Conservation (phyloP, 2,329 filamentous ascomycete species). For the Helotiales sp. region DNA sequence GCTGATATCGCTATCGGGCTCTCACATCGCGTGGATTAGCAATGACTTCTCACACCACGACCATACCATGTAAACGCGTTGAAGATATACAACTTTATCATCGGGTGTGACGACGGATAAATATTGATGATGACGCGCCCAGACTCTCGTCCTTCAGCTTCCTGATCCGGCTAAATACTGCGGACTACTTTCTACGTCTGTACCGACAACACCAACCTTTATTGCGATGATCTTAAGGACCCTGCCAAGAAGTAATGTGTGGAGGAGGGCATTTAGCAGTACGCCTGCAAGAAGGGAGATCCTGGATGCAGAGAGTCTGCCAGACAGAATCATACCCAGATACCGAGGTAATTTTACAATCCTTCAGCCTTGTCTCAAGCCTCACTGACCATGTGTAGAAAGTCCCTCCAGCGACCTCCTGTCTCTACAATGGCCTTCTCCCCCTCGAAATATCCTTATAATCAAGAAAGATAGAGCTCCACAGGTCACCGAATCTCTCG, state of each 20-base stretch:
- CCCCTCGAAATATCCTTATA: slow-evolving; percentile 67
- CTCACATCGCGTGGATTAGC: slow-evolving; percentile 4
- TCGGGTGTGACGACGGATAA: background rate
- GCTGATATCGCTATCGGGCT: slow-evolving; percentile 8
- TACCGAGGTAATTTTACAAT: slow-evolving; percentile 56
- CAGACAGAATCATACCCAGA: slow-evolving; percentile 58
- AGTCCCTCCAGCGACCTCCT: slow-evolving; percentile 59
- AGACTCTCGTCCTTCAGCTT: slow-evolving; percentile 5
- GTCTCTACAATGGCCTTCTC: slow-evolving; percentile 65
- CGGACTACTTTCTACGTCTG: slow-evolving; percentile 12
- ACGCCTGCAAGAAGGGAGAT: slow-evolving; percentile 48
- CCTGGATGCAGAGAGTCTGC: slow-evolving; percentile 49
- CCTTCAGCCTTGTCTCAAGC: slow-evolving; percentile 24
- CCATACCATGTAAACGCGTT: slow-evolving; percentile 4
- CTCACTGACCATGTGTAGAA: slow-evolving; percentile 48
- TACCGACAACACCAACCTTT: slow-evolving; percentile 6
- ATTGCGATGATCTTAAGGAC: slow-evolving; percentile 22
- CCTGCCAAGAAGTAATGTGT: slow-evolving; percentile 10
- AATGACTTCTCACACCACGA: slow-evolving; percentile 18
- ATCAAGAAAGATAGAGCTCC: slow-evolving; percentile 64
- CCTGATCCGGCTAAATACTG: slow-evolving; percentile 17
- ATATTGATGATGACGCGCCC: slow-evolving; percentile 15
- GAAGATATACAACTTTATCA: background rate
- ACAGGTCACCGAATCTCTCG: slow-evolving; percentile 35
- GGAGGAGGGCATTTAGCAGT: slow-evolving; percentile 46